These are phyloP conservation scores for Hypholoma sublateritium DNA, from an alignment of 768 basidiomycete genomes.

Conservation along the genomic window DNA sequence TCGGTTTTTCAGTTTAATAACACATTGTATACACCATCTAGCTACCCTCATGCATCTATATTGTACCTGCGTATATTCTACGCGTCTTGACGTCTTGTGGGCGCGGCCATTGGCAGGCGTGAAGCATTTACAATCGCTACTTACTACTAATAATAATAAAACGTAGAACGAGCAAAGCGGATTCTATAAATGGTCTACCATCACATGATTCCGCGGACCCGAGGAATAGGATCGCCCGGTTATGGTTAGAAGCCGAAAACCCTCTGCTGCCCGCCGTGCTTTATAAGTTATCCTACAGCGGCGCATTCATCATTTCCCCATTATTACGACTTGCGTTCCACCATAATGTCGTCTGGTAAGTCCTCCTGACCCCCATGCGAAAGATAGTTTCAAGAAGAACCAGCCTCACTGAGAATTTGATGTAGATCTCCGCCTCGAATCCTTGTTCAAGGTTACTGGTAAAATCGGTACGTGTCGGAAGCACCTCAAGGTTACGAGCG, in stretches of 20 bases:
- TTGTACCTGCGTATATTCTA: background rate
- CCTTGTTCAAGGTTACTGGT: slow-evolving; percentile 65
- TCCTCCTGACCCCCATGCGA: background rate
- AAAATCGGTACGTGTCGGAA: slow-evolving; percentile 55
- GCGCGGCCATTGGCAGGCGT: background rate
- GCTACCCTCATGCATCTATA: slow-evolving; percentile 1
- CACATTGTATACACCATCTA: background rate
- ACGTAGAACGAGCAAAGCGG: no score
- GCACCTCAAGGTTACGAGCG: background rate
- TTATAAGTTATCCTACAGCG: slow-evolving; percentile 1
- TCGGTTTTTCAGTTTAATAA: background rate
- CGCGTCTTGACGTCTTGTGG: background rate
- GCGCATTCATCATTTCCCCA: background rate
- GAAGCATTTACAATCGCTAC: no score
- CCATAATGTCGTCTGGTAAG: slow-evolving; percentile 4
- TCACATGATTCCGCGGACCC: slow-evolving; percentile 22
- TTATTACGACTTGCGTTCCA: slow-evolving; percentile 1
- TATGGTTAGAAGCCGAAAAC: slow-evolving; percentile 18
- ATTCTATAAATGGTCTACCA: background rate
- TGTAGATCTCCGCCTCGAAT: slow-evolving; percentile 50
- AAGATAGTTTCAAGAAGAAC: background rate
- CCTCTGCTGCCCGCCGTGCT: background rate
- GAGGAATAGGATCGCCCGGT: slow-evolving; percentile 13
- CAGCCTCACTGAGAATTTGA: background rate
- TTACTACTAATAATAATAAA: no score